A percentile compares a stretch with the other conserved stretches of the same genome.
phyloP scores from a whole-genome alignment of 176 grass and related monocot species.

The Aechmea fasciata region DNA sequence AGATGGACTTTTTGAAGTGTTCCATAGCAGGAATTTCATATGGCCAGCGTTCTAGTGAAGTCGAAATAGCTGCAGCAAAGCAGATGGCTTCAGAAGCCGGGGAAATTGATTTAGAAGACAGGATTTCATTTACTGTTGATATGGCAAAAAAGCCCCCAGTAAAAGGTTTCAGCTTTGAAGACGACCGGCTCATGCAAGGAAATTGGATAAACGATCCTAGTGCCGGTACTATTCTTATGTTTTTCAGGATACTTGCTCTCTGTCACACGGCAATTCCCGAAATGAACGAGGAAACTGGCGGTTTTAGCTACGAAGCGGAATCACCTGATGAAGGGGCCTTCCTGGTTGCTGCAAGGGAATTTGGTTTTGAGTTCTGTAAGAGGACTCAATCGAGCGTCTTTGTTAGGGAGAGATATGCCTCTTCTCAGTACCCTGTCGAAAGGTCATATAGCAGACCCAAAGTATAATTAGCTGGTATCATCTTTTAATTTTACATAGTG shows the following conservation, averaged over 20 bases:
- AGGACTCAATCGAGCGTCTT: constrained; percentile 80
- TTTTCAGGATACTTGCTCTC: constrained; percentile 87
- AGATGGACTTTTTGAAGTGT: constrained; percentile 98
- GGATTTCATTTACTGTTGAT: constrained; percentile 33
- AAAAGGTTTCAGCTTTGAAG: constrained; percentile 86
- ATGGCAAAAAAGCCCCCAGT: constrained; percentile 44
- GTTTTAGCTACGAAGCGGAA: constrained; percentile 84
- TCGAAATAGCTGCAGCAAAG: constrained; percentile 82
- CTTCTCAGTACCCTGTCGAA: constrained; percentile 41
- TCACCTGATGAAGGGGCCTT: constrained; percentile 95
- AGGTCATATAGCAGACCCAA: constrained; percentile 35
- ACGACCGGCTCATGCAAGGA: constrained; percentile 77
- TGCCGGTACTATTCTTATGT: constrained; percentile 44
- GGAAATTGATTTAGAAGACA: constrained; percentile 55
- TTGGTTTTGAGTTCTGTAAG: constrained; percentile 96
- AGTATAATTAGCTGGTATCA: neutral
- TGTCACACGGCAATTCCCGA: constrained; percentile 95
- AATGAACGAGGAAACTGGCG: constrained; percentile 58
- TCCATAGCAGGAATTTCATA: constrained; percentile 83
- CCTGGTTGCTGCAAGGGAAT: constrained; percentile 93
- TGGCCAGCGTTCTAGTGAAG: constrained; percentile 70
- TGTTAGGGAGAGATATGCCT: constrained; percentile 59
- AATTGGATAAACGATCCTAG: constrained; percentile 83
- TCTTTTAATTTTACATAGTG: neutral
- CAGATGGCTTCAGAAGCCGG: constrained; percentile 63